These are phyloP conservation scores for Nemophila menziesii DNA, from an alignment of 257 asterid species.

Conservation along the genomic window DNA sequence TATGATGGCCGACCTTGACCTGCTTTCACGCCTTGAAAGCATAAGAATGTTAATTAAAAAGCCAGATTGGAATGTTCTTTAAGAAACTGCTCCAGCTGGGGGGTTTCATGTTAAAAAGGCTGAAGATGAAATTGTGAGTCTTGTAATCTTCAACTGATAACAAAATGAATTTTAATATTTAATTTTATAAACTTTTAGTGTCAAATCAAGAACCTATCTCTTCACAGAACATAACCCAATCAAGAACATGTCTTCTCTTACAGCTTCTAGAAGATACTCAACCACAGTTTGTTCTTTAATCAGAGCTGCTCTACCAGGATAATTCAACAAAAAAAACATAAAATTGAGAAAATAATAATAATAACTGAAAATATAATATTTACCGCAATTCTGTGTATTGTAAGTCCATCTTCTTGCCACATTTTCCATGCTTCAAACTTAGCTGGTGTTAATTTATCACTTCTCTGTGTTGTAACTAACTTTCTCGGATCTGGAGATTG, in stretches of 20 bases:
- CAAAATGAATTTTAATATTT: no score
- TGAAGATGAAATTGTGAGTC: no score
- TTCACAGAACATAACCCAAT: conserved; percentile 61
- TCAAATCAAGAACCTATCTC: no score
- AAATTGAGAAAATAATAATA: not conserved
- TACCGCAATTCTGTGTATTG: conserved; percentile 58
- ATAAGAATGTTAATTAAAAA: no score
- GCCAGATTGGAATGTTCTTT: no score
- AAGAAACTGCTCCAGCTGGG: no score
- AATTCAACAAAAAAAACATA: conserved; percentile 31
- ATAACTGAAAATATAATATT: conserved; percentile 18
- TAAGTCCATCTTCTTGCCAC: conserved; percentile 80
- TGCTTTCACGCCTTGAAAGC: no score
- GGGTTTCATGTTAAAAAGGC: no score
- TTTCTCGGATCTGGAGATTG: conserved; percentile 31
- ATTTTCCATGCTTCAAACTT: conserved; percentile 88
- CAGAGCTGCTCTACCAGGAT: conserved; percentile 72
- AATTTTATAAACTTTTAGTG: no score
- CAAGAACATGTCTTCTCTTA: conserved; percentile 49
- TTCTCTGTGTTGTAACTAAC: conserved; percentile 19
- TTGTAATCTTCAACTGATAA: no score
- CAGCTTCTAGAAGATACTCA: conserved; percentile 70
- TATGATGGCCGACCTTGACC: no score
- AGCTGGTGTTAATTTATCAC: conserved; percentile 41
- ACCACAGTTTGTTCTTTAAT: conserved; percentile 67